phyloP scores from a whole-genome alignment of 1,284 basidiomycete species.

The Rhodofomes roseus region DNA sequence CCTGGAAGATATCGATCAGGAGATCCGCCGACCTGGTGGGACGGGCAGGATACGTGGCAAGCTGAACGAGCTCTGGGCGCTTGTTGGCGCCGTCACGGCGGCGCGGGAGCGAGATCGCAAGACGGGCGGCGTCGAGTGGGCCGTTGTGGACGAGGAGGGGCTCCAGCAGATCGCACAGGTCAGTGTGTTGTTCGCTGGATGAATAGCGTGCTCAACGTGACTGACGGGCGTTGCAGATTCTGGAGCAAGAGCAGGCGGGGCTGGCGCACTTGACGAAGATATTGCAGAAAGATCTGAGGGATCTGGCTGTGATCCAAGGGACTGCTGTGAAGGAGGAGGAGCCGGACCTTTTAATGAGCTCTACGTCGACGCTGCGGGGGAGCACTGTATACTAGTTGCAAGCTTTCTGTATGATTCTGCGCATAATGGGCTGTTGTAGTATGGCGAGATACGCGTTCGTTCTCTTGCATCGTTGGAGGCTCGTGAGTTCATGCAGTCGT shows the following conservation, averaged over 20 bases:
- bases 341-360: conserved; percentile 24
- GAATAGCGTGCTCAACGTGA: neutral
- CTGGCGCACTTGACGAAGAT: conserved; percentile 78
- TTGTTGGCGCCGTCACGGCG: conserved; percentile 75
- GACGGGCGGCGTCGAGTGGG: conserved; percentile 62
- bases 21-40: conserved; percentile 53
- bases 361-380: conserved; percentile 32
- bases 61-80: conserved; percentile 83
- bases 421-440: neutral
- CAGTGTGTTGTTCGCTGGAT: conserved; percentile 17
- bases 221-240: conserved; percentile 46
- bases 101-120: conserved; percentile 50
- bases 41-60: conserved; percentile 69
- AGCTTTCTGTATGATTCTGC: neutral
- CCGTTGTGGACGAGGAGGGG: conserved; percentile 82
- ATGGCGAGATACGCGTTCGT: neutral
- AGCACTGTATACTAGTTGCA: conserved; percentile 22
- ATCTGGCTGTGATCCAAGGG: conserved; percentile 70
- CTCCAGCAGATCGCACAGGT: conserved; percentile 76
- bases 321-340: conserved; percentile 36
- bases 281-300: conserved; percentile 62
- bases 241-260: conserved; percentile 78
- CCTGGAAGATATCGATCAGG: conserved; percentile 76
- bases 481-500: neutral
- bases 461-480: neutral